Evolutionary conservation across 1,284 basidiomycete species (phyloP).

Genomic region (Mixia osmundae): DNA sequence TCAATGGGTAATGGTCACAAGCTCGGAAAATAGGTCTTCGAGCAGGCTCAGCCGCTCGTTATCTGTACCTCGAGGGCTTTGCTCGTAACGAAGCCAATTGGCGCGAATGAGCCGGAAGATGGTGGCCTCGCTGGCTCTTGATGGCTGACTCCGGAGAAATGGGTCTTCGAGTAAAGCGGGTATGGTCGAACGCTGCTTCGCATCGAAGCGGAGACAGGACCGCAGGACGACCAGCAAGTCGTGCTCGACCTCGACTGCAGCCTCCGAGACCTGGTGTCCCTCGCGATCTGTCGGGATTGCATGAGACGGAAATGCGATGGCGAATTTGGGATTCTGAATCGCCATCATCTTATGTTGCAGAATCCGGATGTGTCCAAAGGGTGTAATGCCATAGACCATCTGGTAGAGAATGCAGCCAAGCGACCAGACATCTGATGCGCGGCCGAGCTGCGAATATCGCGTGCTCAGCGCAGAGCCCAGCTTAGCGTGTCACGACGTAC

Average conservation of each 20-base stretch:
- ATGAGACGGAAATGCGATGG: slow-evolving; percentile 49
- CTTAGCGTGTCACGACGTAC: slow-evolving; percentile 6
- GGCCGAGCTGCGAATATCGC: slow-evolving; percentile 14
- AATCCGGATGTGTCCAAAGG: slow-evolving; percentile 66
- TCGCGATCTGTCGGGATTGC: slow-evolving; percentile 33
- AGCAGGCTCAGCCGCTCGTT: too few relatives aligned
- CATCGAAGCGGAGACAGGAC: slow-evolving; percentile 43
- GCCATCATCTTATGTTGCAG: slow-evolving; percentile 68
- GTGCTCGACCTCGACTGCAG: slow-evolving; percentile 37
- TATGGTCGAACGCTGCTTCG: slow-evolving; percentile 58
- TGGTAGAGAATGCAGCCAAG: slow-evolving; percentile 90
- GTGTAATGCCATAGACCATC: slow-evolving; percentile 78
- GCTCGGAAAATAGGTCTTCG: too few relatives aligned
- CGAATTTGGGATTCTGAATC: slow-evolving; percentile 46
- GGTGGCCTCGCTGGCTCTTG: too few relatives aligned
- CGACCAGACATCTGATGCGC: slow-evolving; percentile 88
- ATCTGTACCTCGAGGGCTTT: too few relatives aligned
- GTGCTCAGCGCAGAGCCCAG: background rate
- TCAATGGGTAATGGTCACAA: too few relatives aligned
- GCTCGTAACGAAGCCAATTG: too few relatives aligned
- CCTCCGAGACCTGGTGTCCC: slow-evolving; percentile 36
- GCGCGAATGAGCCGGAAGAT: too few relatives aligned
- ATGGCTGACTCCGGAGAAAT: slow-evolving; percentile 24
- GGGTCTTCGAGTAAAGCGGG: slow-evolving; percentile 31
- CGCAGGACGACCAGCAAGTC: slow-evolving; percentile 50